Evolutionary conservation across 805 yeast species (phyloP), one percentile per base, ranked within the genome.

Genomic region (Starmerella powellii): DNA sequence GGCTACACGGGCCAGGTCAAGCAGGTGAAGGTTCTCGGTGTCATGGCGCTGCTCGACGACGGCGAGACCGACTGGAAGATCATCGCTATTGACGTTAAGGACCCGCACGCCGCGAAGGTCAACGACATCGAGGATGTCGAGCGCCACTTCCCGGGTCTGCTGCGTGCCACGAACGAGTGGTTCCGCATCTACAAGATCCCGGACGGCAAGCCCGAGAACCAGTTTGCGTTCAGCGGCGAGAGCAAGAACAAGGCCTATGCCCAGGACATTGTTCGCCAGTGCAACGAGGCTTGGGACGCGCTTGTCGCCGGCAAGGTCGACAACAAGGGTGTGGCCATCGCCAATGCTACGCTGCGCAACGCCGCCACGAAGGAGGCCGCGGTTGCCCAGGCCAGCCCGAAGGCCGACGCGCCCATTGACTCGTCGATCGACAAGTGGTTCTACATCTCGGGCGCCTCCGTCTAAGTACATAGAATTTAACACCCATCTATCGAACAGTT

Each of bases 61-160:
- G 96, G 95, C 53, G 98, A 91, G 66, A 72, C 94, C 45, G 98
- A 88, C 66, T 88, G 97, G 97, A 87, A 87, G 68, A 78, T 88
- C 53, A 79, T 91, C 59, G 95, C 79, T 53, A 79, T 91, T 54
- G 87, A 85, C 56, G 70, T 79, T 60, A 73, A 77, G 54, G 98
- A 91, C 62, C 94, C 94, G 53, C 73, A 87, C 55, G 94, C 96
- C 47, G 60, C 80, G 46, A 80, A 86, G 67, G 68, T 91, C 57
- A 74, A 80, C 61, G 95, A 86, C 63, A 77, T 91, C 55, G 88
- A 82, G 65, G 96, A 91, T 58, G 94, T 91, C 50, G 86, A 75
- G 64, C 74, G 73, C 58, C 78, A 80, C 62, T 77, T 87, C 64
- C 98, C 98, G 46, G 95, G 95, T 42, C 71, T 91, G 46, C 70